phyloP scores from a whole-genome alignment of 202 grass and related monocot genomes.

The Carex arenaria region DNA sequence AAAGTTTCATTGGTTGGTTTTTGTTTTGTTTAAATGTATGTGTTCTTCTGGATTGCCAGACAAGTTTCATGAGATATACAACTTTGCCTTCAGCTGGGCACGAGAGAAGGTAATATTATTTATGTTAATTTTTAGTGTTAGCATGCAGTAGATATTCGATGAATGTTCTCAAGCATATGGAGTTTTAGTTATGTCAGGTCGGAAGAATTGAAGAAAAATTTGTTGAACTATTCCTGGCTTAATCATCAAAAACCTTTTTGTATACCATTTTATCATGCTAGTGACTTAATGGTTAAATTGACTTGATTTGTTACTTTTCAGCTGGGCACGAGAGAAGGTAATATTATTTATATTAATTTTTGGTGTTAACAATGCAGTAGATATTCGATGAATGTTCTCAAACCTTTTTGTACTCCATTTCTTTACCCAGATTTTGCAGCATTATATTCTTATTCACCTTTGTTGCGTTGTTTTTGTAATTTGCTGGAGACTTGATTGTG shows the following conservation, averaged over 20 bases:
- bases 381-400: no score
- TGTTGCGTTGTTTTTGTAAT: background rate
- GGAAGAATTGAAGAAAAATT: background rate
- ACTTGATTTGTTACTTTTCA: background rate
- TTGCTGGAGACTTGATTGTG: background rate
- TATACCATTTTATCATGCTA: background rate
- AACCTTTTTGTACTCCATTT: no score
- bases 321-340: no score
- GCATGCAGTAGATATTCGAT: background rate
- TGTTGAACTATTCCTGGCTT: background rate
- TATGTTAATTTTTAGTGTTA: background rate
- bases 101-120: conserved; percentile 75
- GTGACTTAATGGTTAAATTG: background rate
- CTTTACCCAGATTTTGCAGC: background rate
- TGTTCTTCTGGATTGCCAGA: conserved; percentile 47
- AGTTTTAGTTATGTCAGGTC: background rate
- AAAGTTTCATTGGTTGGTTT: conserved; percentile 2
- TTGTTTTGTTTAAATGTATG: conserved; percentile 23
- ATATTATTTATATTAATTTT: no score
- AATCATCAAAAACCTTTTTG: background rate
- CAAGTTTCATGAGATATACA: conserved; percentile 98
- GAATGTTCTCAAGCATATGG: background rate
- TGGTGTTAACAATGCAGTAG: no score
- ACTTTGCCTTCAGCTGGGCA: conserved; percentile 95
- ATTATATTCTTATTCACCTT: background rate